Conservation (phyloP, 208 protist genomes). For the Trypanosoma rangeli region DNA sequence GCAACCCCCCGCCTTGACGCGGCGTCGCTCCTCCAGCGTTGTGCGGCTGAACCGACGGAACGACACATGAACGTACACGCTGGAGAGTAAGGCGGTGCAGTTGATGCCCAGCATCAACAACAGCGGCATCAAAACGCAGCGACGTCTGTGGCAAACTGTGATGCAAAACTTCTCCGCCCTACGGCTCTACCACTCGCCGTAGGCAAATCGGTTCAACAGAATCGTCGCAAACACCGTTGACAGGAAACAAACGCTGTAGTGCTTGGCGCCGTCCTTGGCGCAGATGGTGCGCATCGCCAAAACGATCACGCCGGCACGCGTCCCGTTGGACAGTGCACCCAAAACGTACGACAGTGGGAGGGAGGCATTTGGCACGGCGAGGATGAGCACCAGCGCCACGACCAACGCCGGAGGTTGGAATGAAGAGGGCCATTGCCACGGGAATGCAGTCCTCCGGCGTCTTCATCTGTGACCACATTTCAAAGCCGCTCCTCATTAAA, state of each 20-base stretch:
- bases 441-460: slow-evolving; percentile 64
- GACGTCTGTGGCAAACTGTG: background rate
- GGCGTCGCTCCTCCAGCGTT: background rate
- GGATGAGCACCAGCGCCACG: slow-evolving; percentile 13
- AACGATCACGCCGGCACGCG: slow-evolving; percentile 11
- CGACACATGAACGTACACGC: background rate
- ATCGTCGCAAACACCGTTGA: slow-evolving; percentile 23
- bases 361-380: slow-evolving; percentile 15
- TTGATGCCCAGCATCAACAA: background rate
- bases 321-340: slow-evolving; percentile 19
- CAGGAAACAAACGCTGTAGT: slow-evolving; percentile 34
- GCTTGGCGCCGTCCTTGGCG: slow-evolving; percentile 29
- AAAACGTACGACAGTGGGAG: slow-evolving; percentile 33
- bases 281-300: slow-evolving; percentile 29
- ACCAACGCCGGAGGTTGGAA: slow-evolving; percentile 47
- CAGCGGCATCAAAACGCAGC: slow-evolving; percentile 12
- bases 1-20: background rate
- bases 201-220: slow-evolving; percentile 30
- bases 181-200: slow-evolving; percentile 26
- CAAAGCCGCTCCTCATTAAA: slow-evolving; percentile 63
- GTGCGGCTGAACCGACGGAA: background rate
- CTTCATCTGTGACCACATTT: slow-evolving; percentile 65
- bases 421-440: slow-evolving; percentile 58
- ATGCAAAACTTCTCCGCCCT: slow-evolving; percentile 23
- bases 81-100: background rate